Percentiles rank a stretch among this genome's conserved stretches.
Evolutionary conservation across 1,284 basidiomycete genomes (phyloP).

Genomic region (Naganishia liquefaciens): DNA sequence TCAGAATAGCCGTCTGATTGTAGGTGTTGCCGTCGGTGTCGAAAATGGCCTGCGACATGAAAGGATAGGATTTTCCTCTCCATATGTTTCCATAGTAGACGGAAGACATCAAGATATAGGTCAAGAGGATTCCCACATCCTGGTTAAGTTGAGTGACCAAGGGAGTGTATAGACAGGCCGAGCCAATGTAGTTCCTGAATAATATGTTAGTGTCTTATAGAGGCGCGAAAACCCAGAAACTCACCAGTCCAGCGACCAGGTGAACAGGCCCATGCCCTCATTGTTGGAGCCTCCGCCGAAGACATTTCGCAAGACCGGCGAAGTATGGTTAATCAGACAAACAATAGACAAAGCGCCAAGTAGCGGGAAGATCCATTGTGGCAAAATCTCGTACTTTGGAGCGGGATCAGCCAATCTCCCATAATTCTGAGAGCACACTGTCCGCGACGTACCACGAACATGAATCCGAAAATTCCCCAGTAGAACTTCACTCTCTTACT

Average conservation of each 20-base stretch:
- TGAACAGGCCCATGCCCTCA: conserved; percentile 64
- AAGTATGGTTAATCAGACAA: conserved; percentile 63
- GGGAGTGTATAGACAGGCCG: conserved; percentile 62
- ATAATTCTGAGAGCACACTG: neutral
- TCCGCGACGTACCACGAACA: conserved; percentile 35
- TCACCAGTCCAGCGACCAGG: conserved; percentile 58
- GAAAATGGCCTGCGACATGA: conserved; percentile 67
- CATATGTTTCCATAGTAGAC: conserved; percentile 65
- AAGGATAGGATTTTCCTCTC: conserved; percentile 59
- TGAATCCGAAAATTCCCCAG: conserved; percentile 41
- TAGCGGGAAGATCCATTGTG: conserved; percentile 58
- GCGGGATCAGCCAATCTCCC: neutral
- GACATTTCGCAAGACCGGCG: conserved; percentile 62
- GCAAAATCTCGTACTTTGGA: conserved; percentile 27
- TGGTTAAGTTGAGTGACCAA: conserved; percentile 46
- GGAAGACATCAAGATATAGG: conserved; percentile 44
- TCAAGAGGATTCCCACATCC: conserved; percentile 58
- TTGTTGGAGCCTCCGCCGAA: conserved; percentile 66
- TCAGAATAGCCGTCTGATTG: conserved; percentile 62
- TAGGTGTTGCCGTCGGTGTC: conserved; percentile 61
- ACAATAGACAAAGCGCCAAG: conserved; percentile 60
- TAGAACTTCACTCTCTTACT: conserved; percentile 41
- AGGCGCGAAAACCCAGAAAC: conserved; percentile 60
- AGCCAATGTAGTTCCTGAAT: conserved; percentile 68
- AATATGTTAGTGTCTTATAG: conserved; percentile 43